Conservation (phyloP, 352 stramenopile genomes). For the Globisporangium recalcitrans region DNA sequence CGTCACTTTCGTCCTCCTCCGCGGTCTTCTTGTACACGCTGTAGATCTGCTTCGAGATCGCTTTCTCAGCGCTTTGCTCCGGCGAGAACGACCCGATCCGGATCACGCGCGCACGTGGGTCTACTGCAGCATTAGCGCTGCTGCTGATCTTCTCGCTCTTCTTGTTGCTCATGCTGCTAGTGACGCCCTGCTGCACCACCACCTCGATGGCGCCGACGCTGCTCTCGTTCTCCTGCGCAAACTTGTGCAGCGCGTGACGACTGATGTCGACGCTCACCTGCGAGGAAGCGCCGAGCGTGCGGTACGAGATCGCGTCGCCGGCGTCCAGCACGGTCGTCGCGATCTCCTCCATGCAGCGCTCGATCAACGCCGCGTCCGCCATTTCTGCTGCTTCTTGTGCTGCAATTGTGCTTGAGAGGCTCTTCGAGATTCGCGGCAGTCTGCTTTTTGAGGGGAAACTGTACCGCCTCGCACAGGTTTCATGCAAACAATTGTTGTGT, state of each 20-base stretch:
- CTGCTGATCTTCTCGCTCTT: not conserved
- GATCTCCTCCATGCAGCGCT: constrained; percentile 56
- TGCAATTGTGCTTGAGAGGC: not conserved
- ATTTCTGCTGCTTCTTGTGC: not conserved
- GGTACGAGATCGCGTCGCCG: constrained; percentile 49
- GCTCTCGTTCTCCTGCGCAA: constrained; percentile 25
- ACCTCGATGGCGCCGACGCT: constrained; percentile 40
- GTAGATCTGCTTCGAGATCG: constrained; percentile 46
- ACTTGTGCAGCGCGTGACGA: constrained; percentile 35
- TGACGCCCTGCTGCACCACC: constrained; percentile 25
- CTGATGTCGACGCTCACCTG: constrained; percentile 23
- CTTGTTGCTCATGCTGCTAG: not conserved
- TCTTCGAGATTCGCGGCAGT: too few species aligned
- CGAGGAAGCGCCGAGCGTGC: constrained; percentile 35
- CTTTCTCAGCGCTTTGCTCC: constrained; percentile 6
- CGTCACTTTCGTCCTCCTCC: constrained; percentile 6
- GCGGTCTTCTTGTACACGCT: constrained; percentile 38
- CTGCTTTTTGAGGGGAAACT: constrained; percentile 11
- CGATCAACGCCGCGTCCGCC: constrained; percentile 12
- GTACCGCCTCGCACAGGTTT: constrained; percentile 1
- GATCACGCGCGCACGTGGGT: constrained; percentile 49
- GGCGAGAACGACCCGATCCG: constrained; percentile 18
- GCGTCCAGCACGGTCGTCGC: constrained; percentile 47
- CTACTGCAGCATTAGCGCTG: not conserved
- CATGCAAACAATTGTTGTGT: not conserved